These are phyloP conservation scores for Orbilia javanica DNA, from an alignment of 2,329 filamentous ascomycete genomes.

Conservation along the genomic window DNA sequence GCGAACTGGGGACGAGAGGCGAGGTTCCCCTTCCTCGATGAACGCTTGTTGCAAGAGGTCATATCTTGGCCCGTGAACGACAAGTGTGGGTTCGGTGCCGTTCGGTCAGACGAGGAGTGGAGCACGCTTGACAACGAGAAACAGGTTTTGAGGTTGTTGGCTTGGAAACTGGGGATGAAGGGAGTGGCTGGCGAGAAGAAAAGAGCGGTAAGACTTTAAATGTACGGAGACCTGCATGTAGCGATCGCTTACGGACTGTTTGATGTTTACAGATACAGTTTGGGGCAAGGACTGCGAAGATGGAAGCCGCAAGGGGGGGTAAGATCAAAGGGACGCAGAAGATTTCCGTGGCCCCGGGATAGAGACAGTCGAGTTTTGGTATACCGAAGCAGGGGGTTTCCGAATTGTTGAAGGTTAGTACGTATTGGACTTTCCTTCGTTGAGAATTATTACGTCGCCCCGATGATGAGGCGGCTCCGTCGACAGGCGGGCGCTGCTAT, in stretches of 20 bases:
- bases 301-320: slow-evolving; percentile 70
- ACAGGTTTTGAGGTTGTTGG: slow-evolving; percentile 81
- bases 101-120: slow-evolving; percentile 62
- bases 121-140: slow-evolving; percentile 71
- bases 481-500: slow-evolving; percentile 31
- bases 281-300: slow-evolving; percentile 84
- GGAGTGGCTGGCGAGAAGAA: slow-evolving; percentile 88
- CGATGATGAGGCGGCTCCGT: slow-evolving; percentile 56
- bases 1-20: slow-evolving; percentile 90
- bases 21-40: slow-evolving; percentile 90
- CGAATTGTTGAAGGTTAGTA: slow-evolving; percentile 24
- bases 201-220: slow-evolving; percentile 73
- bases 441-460: slow-evolving; percentile 8
- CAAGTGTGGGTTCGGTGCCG: slow-evolving; percentile 85
- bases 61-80: slow-evolving; percentile 80
- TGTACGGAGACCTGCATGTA: not conserved
- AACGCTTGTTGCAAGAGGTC: slow-evolving; percentile 84
- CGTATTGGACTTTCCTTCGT: slow-evolving; percentile 18
- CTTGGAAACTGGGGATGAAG: slow-evolving; percentile 78
- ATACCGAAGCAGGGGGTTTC: slow-evolving; percentile 10
- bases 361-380: not conserved
- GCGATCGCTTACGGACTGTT: slow-evolving; percentile 59
- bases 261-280: slow-evolving; percentile 71
- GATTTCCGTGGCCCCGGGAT: slow-evolving; percentile 27
- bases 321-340: slow-evolving; percentile 60